phyloP scores from a whole-genome alignment of 495 filamentous ascomycete species.

The Penicillium steckii region DNA sequence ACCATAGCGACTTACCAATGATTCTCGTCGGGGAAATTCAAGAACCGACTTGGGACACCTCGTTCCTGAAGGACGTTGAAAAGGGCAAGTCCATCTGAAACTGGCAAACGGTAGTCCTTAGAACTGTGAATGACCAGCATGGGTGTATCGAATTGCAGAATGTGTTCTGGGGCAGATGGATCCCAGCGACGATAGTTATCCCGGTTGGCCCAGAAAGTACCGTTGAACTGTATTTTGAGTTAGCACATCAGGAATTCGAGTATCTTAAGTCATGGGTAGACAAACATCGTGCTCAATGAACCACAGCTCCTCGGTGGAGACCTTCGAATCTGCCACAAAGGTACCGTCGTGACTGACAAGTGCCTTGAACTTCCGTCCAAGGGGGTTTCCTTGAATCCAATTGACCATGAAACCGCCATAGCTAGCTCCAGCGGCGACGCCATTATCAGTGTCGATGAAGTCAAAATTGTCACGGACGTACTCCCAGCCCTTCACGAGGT shows the following conservation, averaged over 20 bases:
- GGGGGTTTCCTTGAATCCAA: constrained; percentile 55
- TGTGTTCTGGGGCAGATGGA: constrained; percentile 36
- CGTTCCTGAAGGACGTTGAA: constrained; percentile 50
- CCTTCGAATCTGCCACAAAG: constrained; percentile 41
- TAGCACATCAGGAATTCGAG: too few relatives aligned
- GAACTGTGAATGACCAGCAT: constrained; percentile 49
- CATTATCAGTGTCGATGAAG: constrained; percentile 49
- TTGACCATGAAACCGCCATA: constrained; percentile 58
- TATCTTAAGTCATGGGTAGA: too few relatives aligned
- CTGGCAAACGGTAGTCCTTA: constrained; percentile 42
- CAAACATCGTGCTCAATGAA: constrained; percentile 38
- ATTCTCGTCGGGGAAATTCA: constrained; percentile 56
- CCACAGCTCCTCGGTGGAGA: constrained; percentile 50
- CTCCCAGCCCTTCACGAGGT: constrained; percentile 51
- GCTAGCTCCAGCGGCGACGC: constrained; percentile 49
- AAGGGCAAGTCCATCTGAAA: constrained; percentile 40
- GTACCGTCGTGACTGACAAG: constrained; percentile 50
- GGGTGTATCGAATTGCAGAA: constrained; percentile 40
- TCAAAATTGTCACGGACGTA: constrained; percentile 47
- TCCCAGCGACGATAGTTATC: constrained; percentile 46
- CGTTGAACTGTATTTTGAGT: constrained; percentile 33
- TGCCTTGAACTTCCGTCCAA: constrained; percentile 54
- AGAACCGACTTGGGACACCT: constrained; percentile 56
- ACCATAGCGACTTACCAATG: constrained; percentile 34
- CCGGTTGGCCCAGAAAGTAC: constrained; percentile 41